These are phyloP conservation scores for Ustilaginoidea virens DNA, from an alignment of 2,329 filamentous ascomycete genomes.

Conservation along the genomic window DNA sequence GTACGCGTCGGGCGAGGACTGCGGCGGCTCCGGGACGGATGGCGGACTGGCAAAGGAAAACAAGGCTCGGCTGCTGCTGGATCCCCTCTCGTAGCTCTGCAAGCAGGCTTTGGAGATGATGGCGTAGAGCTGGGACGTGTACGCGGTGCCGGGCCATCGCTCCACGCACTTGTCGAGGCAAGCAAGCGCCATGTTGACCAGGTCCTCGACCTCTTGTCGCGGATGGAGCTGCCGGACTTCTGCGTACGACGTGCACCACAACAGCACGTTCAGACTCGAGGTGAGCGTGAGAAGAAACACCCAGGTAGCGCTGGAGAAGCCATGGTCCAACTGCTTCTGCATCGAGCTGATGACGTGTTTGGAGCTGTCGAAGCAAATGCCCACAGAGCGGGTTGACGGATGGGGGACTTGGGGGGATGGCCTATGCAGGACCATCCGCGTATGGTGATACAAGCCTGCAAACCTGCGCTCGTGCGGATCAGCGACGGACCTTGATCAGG, in stretches of 20 bases:
- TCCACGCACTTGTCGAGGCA: conserved; percentile 68
- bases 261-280: conserved; percentile 78
- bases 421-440: conserved; percentile 75
- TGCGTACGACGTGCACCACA: conserved; percentile 83
- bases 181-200: conserved; percentile 61
- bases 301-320: conserved; percentile 79
- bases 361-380: conserved; percentile 70
- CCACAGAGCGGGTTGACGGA: conserved; percentile 64
- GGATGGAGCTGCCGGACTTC: conserved; percentile 61
- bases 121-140: conserved; percentile 73
- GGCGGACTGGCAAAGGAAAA: conserved; percentile 20
- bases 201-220: conserved; percentile 59
- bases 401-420: conserved; percentile 86
- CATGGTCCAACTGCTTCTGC: conserved; percentile 60
- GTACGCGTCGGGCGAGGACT: conserved; percentile 16
- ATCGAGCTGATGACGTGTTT: conserved; percentile 70
- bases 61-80: conserved; percentile 9
- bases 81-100: conserved; percentile 58
- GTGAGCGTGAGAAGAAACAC: conserved; percentile 81
- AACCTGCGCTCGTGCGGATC: conserved; percentile 30
- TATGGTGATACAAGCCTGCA: conserved; percentile 60
- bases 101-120: conserved; percentile 75
- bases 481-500: too few species aligned
- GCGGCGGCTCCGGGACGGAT: conserved; percentile 13
- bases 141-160: conserved; percentile 80